Evolutionary conservation across 176 grass and related monocot species (phyloP).

Genomic region (Hyparrhenia diplandra): DNA sequence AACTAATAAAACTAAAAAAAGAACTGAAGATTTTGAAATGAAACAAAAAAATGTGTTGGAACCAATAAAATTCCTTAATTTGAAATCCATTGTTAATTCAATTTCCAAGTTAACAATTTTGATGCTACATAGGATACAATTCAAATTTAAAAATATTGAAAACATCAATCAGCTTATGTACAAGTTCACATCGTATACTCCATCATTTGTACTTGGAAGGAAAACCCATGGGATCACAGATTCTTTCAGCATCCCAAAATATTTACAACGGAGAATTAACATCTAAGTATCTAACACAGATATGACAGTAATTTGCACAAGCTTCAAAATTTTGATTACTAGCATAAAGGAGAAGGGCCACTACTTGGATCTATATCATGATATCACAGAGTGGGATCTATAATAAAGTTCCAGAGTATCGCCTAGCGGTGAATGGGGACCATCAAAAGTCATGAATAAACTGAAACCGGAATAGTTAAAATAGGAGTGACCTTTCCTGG

Average conservation of each 20-base stretch:
- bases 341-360: background rate
- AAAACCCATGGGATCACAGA: background rate
- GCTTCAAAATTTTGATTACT: background rate
- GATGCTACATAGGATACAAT: background rate
- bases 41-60: background rate
- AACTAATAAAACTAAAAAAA: background rate
- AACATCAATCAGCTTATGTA: background rate
- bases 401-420: background rate
- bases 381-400: background rate
- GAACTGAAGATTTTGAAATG: background rate
- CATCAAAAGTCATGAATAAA: conserved; percentile 11
- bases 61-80: background rate
- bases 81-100: background rate
- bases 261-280: background rate
- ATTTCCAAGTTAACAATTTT: background rate
- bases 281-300: background rate
- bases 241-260: background rate
- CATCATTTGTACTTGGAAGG: conserved; percentile 7
- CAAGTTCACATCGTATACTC: background rate
- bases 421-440: background rate
- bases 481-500: background rate
- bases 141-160: background rate
- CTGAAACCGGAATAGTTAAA: background rate
- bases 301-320: background rate
- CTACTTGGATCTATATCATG: background rate